phyloP scores from a whole-genome alignment of 2,329 filamentous ascomycete genomes.

The Colletotrichum viniferum region DNA sequence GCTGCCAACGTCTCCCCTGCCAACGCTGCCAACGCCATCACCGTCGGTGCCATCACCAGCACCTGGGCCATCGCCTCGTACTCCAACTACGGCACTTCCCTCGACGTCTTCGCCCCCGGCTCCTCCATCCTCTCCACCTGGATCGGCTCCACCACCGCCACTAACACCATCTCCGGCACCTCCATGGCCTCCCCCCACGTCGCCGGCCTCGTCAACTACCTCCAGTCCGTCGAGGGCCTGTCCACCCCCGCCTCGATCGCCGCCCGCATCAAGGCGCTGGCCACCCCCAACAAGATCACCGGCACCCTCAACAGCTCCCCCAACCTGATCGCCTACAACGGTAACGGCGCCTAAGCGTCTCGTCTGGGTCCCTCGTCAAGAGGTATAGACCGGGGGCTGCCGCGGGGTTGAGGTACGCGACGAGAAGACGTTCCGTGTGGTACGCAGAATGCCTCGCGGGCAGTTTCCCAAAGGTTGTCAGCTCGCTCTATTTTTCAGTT shows the following conservation, averaged over 20 bases:
- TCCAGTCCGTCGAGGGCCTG: constrained; percentile 47
- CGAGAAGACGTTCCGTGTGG: constrained; percentile 1
- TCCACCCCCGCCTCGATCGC: constrained; percentile 45
- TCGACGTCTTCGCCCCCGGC: constrained; percentile 60
- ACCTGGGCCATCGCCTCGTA: constrained; percentile 44
- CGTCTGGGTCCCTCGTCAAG: background rate
- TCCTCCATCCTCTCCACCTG: constrained; percentile 50
- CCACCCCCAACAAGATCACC: constrained; percentile 40
- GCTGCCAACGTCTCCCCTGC: constrained; percentile 48
- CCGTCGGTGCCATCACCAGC: constrained; percentile 53
- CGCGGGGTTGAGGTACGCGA: background rate
- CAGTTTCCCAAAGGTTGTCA: background rate
- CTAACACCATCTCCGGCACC: constrained; percentile 58
- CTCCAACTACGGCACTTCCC: constrained; percentile 53
- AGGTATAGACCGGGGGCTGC: background rate
- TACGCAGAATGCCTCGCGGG: too few species aligned
- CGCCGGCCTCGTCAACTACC: constrained; percentile 63
- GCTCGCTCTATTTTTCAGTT: background rate
- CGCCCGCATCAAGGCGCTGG: constrained; percentile 44
- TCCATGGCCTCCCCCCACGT: constrained; percentile 68
- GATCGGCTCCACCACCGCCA: constrained; percentile 44
- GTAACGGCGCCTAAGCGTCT: constrained; percentile 23
- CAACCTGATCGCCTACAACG: constrained; percentile 56
- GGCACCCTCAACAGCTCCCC: constrained; percentile 37
- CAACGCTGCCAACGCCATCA: constrained; percentile 51